These are phyloP conservation scores for Gossypium rotundifolium DNA, from an alignment of 345 rosid genomes.

Conservation along the genomic window DNA sequence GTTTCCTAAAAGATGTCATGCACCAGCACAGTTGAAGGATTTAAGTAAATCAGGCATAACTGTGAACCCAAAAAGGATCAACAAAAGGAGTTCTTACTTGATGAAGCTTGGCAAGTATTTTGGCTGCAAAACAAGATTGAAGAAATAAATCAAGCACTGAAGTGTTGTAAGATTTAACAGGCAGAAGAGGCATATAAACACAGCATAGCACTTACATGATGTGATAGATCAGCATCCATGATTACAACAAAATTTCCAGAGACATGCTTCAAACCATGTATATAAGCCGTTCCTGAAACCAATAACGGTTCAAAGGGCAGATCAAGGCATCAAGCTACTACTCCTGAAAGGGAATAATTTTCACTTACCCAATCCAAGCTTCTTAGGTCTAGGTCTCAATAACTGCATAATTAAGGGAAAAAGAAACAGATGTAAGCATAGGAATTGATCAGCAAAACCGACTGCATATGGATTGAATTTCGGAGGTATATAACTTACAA, in stretches of 20 bases:
- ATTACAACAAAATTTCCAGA: constrained; percentile 88
- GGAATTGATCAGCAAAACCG: neutral
- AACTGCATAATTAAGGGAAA: constrained; percentile 44
- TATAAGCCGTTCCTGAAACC: constrained; percentile 77
- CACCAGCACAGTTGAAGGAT: constrained; percentile 11
- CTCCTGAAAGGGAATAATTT: neutral
- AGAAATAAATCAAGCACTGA: constrained; percentile 2
- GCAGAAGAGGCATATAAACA: neutral
- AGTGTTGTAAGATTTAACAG: neutral
- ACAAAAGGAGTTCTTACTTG: constrained; percentile 44
- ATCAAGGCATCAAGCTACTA: neutral
- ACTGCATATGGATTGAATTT: constrained; percentile 1
- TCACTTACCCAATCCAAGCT: constrained; percentile 80
- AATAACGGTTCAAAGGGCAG: constrained; percentile 7
- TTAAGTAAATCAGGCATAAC: constrained; percentile 5
- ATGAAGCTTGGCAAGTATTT: constrained; percentile 90
- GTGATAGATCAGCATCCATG: constrained; percentile 99
- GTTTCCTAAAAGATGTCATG: constrained; percentile 52
- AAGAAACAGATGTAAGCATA: constrained; percentile 9
- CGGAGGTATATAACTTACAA: constrained; percentile 41
- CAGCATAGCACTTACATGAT: constrained; percentile 64
- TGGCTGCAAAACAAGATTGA: constrained; percentile 58
- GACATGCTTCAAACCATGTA: constrained; percentile 88
- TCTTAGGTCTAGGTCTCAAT: constrained; percentile 74
- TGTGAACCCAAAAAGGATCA: constrained; percentile 2